Conservation (phyloP, 768 basidiomycete genomes). For the Tephrocybe sp. region DNA sequence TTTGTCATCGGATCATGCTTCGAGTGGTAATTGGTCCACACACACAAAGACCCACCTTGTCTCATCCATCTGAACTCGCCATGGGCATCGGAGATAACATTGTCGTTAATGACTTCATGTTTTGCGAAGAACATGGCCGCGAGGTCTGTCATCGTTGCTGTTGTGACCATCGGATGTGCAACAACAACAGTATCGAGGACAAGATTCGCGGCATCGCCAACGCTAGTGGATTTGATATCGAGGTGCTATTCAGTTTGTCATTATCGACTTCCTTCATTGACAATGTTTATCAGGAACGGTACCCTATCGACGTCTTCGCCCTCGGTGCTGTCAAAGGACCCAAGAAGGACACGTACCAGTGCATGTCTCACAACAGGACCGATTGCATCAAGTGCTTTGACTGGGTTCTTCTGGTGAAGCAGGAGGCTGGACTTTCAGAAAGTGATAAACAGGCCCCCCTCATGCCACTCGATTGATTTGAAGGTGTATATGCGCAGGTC, state of each 20-base stretch:
- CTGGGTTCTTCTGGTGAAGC: conserved; percentile 29
- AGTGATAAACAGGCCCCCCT: background rate
- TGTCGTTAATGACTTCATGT: conserved; percentile 30
- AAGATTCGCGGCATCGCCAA: conserved; percentile 19
- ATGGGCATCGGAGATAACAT: conserved; percentile 15
- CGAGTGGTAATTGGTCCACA: too few species aligned
- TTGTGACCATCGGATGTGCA: conserved; percentile 30
- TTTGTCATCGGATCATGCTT: too few species aligned
- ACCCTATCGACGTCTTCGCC: conserved; percentile 18
- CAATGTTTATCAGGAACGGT: conserved; percentile 14
- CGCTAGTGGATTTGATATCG: conserved; percentile 16
- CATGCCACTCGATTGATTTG: background rate
- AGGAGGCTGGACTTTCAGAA: conserved; percentile 20
- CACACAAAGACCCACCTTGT: too few species aligned
- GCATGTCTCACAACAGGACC: conserved; percentile 23
- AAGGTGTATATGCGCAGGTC: background rate
- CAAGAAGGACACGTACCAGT: conserved; percentile 20
- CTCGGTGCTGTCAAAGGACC: conserved; percentile 17
- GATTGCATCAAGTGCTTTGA: conserved; percentile 33
- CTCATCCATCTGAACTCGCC: background rate
- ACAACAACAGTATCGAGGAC: conserved; percentile 28
- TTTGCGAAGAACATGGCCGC: conserved; percentile 30
- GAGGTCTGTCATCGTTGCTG: conserved; percentile 28
- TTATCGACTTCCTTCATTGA: background rate
- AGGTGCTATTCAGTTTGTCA: conserved; percentile 9